phyloP scores from a whole-genome alignment of 345 rosid species.

The Citrus hindsii region DNA sequence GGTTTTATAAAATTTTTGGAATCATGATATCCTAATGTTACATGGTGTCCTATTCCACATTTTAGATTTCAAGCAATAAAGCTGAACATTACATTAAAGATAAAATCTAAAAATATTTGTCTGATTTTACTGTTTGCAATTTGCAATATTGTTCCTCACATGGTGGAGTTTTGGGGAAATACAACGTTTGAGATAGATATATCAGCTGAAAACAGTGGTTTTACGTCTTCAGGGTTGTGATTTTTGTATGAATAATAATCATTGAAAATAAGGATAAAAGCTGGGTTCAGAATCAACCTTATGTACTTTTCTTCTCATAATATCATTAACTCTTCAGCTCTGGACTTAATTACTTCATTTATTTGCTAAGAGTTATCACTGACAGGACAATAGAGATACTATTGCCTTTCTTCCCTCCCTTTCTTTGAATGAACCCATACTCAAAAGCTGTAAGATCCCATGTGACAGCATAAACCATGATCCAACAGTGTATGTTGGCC shows the following conservation, averaged over 20 bases:
- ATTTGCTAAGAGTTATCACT: background rate
- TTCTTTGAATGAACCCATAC: background rate
- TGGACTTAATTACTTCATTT: background rate
- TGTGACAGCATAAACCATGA: background rate
- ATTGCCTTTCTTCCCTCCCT: background rate
- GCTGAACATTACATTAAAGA: background rate
- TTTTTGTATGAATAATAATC: background rate
- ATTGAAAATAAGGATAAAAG: background rate
- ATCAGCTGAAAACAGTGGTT: background rate
- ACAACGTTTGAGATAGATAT: background rate
- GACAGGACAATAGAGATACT: background rate
- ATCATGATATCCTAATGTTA: background rate
- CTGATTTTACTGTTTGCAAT: background rate
- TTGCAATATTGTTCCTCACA: background rate
- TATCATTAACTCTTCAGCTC: background rate
- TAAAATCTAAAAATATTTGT: background rate
- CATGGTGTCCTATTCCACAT: background rate
- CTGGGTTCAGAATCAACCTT: background rate
- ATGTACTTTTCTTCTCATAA: background rate
- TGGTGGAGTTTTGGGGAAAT: background rate
- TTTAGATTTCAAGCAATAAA: background rate
- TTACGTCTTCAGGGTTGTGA: background rate
- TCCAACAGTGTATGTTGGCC: background rate
- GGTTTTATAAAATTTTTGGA: background rate
- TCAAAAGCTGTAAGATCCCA: background rate